A percentile compares a stretch with the other conserved stretches of the same genome.
phyloP scores from a whole-genome alignment of 192 early-diverging fungal species.

The Mortierella antarctica region DNA sequence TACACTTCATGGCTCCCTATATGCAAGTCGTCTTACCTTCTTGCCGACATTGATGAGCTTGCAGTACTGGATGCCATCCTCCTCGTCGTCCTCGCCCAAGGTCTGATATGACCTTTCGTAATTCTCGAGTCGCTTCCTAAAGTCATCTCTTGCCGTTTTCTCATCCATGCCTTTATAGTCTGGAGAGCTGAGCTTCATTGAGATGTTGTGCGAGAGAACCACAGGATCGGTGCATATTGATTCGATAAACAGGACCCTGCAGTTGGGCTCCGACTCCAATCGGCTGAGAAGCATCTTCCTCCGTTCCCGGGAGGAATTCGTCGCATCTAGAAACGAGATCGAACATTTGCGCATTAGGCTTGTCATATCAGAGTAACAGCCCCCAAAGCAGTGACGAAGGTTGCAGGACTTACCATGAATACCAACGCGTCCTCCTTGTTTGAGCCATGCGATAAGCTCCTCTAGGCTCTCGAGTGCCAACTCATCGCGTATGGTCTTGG shows the following conservation, averaged over 20 bases:
- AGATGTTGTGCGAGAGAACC: slow-evolving; percentile 47
- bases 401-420: slow-evolving; percentile 64
- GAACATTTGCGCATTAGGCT: background rate
- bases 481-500: slow-evolving; percentile 82
- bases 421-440: slow-evolving; percentile 87
- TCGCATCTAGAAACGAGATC: slow-evolving; percentile 80
- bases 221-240: slow-evolving; percentile 85
- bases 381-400: background rate
- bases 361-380: background rate
- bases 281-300: slow-evolving; percentile 74
- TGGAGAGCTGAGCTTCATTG: slow-evolving; percentile 90
- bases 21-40: slow-evolving; percentile 60
- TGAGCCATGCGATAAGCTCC: slow-evolving; percentile 91
- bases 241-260: slow-evolving; percentile 81
- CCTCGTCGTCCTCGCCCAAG: slow-evolving; percentile 86
- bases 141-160: slow-evolving; percentile 85
- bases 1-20: background rate
- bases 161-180: slow-evolving; percentile 92
- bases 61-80: slow-evolving; percentile 85
- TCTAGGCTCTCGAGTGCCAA: slow-evolving; percentile 93
- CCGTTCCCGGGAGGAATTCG: slow-evolving; percentile 90
- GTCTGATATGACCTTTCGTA: slow-evolving; percentile 95
- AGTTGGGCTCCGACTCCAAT: slow-evolving; percentile 66
- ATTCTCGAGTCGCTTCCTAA: slow-evolving; percentile 84
- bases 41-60: slow-evolving; percentile 97